A percentile compares a stretch with the other conserved stretches of the same genome.
Conservation (phyloP, 257 asterid genomes). For the Striga asiatica region DNA sequence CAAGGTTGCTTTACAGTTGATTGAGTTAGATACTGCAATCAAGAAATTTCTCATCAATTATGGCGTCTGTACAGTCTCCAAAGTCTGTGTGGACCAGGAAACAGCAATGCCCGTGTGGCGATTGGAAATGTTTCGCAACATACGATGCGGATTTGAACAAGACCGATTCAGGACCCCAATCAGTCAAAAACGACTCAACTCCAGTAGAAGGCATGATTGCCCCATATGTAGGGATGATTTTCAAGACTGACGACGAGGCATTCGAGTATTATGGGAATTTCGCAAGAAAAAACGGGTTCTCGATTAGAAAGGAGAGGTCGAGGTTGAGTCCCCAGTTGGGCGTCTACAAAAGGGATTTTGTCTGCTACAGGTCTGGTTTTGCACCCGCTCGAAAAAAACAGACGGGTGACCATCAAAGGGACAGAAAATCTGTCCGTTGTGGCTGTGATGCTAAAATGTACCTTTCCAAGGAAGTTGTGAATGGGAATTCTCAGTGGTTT, state of each 20-base stretch:
- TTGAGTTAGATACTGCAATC: background rate
- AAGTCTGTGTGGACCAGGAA: conserved; percentile 44
- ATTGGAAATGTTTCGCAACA: conserved; percentile 59
- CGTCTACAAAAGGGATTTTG: conserved; percentile 59
- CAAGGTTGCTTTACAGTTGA: conserved; percentile 6
- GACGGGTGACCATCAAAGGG: conserved; percentile 43
- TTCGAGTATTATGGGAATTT: conserved; percentile 47
- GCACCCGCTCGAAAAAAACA: conserved; percentile 55
- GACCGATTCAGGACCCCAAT: conserved; percentile 23
- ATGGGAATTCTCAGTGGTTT: conserved; percentile 49
- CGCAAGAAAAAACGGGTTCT: conserved; percentile 57
- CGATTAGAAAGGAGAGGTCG: conserved; percentile 54
- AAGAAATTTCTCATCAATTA: conserved; percentile 14
- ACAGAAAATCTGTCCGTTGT: conserved; percentile 53
- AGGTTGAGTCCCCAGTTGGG: conserved; percentile 65
- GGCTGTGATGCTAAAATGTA: conserved; percentile 69
- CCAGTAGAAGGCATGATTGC: conserved; percentile 26
- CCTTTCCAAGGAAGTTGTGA: conserved; percentile 48
- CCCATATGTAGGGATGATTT: conserved; percentile 63
- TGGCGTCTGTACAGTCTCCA: conserved; percentile 33
- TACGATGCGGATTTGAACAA: conserved; percentile 38
- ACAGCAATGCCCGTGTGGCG: conserved; percentile 68
- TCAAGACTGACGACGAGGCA: conserved; percentile 46
- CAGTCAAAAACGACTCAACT: conserved; percentile 25
- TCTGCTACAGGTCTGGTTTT: conserved; percentile 55